Percentiles rank a stretch among this genome's conserved stretches.
These are phyloP conservation scores for Carex sylvatica DNA, from an alignment of 202 grass and related monocot genomes.

Conservation along the genomic window DNA sequence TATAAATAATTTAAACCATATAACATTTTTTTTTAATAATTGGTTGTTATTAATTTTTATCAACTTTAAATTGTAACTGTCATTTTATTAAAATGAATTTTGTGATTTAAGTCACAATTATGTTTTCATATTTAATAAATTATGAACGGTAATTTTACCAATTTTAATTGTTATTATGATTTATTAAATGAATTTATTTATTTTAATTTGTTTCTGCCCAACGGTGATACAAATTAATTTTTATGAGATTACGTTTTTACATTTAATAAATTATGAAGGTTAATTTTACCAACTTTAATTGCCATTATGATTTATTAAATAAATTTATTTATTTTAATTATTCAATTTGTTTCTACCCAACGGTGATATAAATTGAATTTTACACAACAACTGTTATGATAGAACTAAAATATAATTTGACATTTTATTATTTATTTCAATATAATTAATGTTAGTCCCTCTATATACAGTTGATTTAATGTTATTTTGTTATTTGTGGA, in stretches of 20 bases:
- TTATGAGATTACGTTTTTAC: background rate
- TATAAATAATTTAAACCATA: background rate
- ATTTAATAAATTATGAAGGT: background rate
- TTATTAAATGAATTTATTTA: background rate
- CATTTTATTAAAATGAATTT: background rate
- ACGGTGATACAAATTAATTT: background rate
- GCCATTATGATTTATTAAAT: background rate
- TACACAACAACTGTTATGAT: background rate
- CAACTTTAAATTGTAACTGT: background rate
- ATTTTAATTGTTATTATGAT: background rate
- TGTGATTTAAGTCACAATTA: background rate
- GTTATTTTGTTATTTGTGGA: too few species aligned
- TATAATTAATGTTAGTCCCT: too few species aligned
- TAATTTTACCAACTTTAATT: conserved; percentile 12
- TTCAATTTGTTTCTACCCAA: background rate
- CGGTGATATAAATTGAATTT: background rate
- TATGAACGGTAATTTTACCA: background rate
- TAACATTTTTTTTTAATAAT: background rate
- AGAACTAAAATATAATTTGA: background rate
- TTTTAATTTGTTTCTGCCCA: conserved; percentile 11
- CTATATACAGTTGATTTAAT: too few species aligned
- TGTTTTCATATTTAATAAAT: background rate
- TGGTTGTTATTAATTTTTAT: background rate
- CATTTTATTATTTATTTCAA: background rate
- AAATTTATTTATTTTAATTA: background rate